Evolutionary conservation across 805 yeast species (phyloP).

Genomic region (Candida incommunis): DNA sequence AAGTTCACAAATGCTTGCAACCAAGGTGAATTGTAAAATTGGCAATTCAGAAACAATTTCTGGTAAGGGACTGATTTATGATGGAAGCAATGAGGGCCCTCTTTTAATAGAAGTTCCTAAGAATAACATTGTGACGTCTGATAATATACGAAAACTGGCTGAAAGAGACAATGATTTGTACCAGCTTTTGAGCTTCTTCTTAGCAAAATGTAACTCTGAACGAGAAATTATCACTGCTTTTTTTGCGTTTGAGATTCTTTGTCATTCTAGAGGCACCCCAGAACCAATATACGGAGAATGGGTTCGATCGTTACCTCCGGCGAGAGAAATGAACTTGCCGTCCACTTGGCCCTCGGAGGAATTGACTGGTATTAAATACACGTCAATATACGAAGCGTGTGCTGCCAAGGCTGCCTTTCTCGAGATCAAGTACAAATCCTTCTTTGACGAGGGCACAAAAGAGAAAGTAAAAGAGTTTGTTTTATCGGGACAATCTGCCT

Average conservation of each 20-base stretch:
- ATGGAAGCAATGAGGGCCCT: neutral
- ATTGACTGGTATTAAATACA: conserved; percentile 11
- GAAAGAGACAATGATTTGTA: conserved; percentile 3
- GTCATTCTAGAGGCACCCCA: conserved; percentile 11
- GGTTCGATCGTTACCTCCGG: conserved; percentile 15
- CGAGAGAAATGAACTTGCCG: conserved; percentile 17
- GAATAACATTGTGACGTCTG: conserved; percentile 5
- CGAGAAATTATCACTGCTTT: conserved; percentile 10
- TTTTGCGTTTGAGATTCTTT: neutral
- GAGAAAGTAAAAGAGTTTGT: conserved; percentile 4
- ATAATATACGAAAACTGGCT: conserved; percentile 6
- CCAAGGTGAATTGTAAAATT: neutral
- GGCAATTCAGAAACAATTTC: neutral
- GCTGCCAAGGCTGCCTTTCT: conserved; percentile 12
- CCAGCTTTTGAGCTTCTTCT: conserved; percentile 6
- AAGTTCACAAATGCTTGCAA: conserved; percentile 2
- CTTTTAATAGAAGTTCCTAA: conserved; percentile 9
- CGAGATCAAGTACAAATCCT: conserved; percentile 11
- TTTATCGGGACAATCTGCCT: neutral
- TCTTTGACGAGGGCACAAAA: conserved; percentile 5
- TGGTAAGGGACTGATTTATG: conserved; percentile 2
- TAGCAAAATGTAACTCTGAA: conserved; percentile 9
- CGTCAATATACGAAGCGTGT: conserved; percentile 16
- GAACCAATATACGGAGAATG: conserved; percentile 11
- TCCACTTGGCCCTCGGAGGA: conserved; percentile 16